These are phyloP conservation scores for Trifolium dubium DNA, from an alignment of 306 rosid species.

Conservation along the genomic window DNA sequence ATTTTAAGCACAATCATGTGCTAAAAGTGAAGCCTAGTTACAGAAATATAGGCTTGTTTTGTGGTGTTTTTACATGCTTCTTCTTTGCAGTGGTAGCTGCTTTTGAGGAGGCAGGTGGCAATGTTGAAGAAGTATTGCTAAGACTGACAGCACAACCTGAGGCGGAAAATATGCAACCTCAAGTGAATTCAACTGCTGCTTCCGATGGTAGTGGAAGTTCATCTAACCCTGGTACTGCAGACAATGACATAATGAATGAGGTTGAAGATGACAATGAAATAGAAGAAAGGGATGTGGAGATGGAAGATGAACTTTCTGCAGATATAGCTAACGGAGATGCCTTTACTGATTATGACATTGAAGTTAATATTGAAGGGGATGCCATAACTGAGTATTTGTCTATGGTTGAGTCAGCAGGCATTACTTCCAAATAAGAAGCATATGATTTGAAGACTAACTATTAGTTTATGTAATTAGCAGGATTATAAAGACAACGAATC, in stretches of 20 bases:
- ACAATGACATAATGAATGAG: slow-evolving; percentile 20
- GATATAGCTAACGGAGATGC: slow-evolving; percentile 49
- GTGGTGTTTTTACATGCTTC: slow-evolving; percentile 34
- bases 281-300: slow-evolving; percentile 48
- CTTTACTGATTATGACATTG: slow-evolving; percentile 54
- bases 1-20: slow-evolving; percentile 18
- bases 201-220: slow-evolving; percentile 46
- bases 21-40: slow-evolving; percentile 2
- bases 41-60: neutral
- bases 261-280: slow-evolving; percentile 33
- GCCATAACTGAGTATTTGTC: slow-evolving; percentile 82
- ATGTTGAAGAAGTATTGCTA: slow-evolving; percentile 56
- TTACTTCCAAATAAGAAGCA: slow-evolving; percentile 34
- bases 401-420: slow-evolving; percentile 55
- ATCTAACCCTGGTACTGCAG: slow-evolving; percentile 37
- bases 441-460: slow-evolving; percentile 13
- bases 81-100: slow-evolving; percentile 69
- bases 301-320: slow-evolving; percentile 58
- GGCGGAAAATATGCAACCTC: slow-evolving; percentile 21
- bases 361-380: slow-evolving; percentile 52
- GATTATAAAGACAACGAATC: slow-evolving; percentile 17
- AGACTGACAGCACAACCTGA: slow-evolving; percentile 51
- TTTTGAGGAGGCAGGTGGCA: slow-evolving; percentile 54
- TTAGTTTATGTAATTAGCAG: slow-evolving; percentile 36
- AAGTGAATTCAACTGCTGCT: slow-evolving; percentile 36